These are phyloP conservation scores for Citrus hindsii DNA, from an alignment of 345 rosid species.

Conservation along the genomic window DNA sequence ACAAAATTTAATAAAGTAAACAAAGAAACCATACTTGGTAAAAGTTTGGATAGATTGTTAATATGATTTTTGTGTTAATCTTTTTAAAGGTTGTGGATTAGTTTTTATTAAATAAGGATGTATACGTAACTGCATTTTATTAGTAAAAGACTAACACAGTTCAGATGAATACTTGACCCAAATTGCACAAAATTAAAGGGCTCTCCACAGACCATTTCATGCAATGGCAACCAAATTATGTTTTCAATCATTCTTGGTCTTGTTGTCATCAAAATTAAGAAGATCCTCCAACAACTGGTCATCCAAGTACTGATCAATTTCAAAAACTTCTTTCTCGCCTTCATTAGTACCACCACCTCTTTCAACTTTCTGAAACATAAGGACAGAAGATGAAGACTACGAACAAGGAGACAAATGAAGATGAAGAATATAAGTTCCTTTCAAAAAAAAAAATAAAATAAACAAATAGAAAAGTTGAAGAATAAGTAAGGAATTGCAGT, in stretches of 20 bases:
- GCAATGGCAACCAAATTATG: not conserved
- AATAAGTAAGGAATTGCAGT: conserved; percentile 4
- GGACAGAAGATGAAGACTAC: not conserved
- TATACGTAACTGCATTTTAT: too few relatives aligned
- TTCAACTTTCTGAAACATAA: not conserved
- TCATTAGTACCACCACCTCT: not conserved
- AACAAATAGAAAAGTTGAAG: not conserved
- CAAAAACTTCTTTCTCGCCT: conserved; percentile 32
- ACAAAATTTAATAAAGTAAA: too few relatives aligned
- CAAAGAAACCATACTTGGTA: too few relatives aligned
- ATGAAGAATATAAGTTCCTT: conserved; percentile 1
- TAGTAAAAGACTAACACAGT: too few relatives aligned
- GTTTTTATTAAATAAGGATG: too few relatives aligned
- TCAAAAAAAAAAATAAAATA: not conserved
- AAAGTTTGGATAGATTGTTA: too few relatives aligned
- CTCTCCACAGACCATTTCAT: too few relatives aligned
- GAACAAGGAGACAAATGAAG: not conserved
- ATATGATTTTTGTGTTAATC: too few relatives aligned
- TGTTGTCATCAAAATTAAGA: conserved; percentile 33
- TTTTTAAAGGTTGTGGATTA: too few relatives aligned
- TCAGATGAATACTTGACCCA: too few relatives aligned
- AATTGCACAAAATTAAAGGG: too few relatives aligned
- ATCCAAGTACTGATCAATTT: conserved; percentile 56
- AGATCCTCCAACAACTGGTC: conserved; percentile 56
- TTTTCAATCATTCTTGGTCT: conserved; percentile 17